Conservation (phyloP, 768 basidiomycete species). For the Phaffia australis region DNA sequence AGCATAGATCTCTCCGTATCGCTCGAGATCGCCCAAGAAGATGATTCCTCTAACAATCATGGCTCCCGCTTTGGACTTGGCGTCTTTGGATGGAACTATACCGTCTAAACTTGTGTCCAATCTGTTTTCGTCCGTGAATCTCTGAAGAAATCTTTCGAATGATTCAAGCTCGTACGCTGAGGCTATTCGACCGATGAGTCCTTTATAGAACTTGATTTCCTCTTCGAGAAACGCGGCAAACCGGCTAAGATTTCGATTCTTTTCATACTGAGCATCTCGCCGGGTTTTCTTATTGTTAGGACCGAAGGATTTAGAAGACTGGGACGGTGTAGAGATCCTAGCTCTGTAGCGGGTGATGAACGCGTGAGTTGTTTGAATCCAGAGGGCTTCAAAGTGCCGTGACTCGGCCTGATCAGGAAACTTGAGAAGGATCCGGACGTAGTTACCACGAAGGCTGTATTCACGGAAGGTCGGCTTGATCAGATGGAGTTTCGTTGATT, state of each 20-base stretch:
- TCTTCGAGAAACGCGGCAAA: no score
- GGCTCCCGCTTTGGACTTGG: constrained; percentile 47
- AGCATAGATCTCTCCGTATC: constrained; percentile 84
- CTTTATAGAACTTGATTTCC: no score
- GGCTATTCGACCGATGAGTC: constrained; percentile 38
- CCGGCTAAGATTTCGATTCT: constrained; percentile 30
- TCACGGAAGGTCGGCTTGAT: no score
- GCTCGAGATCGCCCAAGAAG: constrained; percentile 84
- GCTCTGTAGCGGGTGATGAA: constrained; percentile 76
- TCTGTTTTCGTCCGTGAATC: constrained; percentile 39
- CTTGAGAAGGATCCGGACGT: no score
- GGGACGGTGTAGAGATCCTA: constrained; percentile 44
- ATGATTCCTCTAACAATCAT: constrained; percentile 71
- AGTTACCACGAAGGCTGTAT: no score
- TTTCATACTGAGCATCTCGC: no score
- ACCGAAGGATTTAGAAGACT: constrained; percentile 10
- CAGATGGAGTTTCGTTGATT: no score
- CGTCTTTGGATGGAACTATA: constrained; percentile 29
- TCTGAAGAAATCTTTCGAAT: constrained; percentile 41
- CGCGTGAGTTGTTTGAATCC: constrained; percentile 84
- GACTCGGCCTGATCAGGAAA: no score
- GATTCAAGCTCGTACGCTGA: constrained; percentile 25
- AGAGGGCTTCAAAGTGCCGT: constrained; percentile 64
- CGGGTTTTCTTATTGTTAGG: neutral
- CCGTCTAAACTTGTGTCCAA: constrained; percentile 41